A percentile compares a stretch with the other conserved stretches of the same genome.
Conservation (phyloP, 768 basidiomycete genomes). For the Pisolithus marmoratus region DNA sequence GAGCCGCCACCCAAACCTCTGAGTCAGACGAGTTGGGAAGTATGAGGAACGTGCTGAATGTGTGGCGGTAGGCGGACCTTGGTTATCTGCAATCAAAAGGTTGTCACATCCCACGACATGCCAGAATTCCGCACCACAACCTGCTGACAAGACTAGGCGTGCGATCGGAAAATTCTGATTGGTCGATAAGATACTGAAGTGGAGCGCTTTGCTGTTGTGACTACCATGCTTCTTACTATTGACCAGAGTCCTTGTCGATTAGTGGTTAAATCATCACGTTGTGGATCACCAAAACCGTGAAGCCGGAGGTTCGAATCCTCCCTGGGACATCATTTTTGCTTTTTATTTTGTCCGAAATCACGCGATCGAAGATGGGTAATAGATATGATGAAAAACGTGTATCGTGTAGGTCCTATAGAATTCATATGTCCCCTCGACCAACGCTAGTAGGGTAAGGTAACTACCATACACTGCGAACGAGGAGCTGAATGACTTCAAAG, state of each 20-base stretch:
- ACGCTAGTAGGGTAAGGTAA: background rate
- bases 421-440: no score
- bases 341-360: background rate
- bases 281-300: constrained; percentile 32
- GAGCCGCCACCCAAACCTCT: background rate
- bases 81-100: no score
- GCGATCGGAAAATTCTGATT: background rate
- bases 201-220: background rate
- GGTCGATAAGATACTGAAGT: background rate
- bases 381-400: no score
- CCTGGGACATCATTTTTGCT: constrained; percentile 18
- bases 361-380: no score
- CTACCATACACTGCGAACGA: background rate
- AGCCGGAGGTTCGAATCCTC: constrained; percentile 39
- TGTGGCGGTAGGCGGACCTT: no score
- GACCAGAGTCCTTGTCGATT: constrained; percentile 33
- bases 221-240: no score
- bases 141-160: background rate
- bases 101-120: background rate
- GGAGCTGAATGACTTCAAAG: background rate
- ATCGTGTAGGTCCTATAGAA: background rate
- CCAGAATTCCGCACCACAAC: background rate
- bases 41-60: no score
- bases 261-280: constrained; percentile 42
- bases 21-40: no score